Evolutionary conservation across 805 yeast genomes (phyloP).

Genomic region (Priceomyces melissophilus): DNA sequence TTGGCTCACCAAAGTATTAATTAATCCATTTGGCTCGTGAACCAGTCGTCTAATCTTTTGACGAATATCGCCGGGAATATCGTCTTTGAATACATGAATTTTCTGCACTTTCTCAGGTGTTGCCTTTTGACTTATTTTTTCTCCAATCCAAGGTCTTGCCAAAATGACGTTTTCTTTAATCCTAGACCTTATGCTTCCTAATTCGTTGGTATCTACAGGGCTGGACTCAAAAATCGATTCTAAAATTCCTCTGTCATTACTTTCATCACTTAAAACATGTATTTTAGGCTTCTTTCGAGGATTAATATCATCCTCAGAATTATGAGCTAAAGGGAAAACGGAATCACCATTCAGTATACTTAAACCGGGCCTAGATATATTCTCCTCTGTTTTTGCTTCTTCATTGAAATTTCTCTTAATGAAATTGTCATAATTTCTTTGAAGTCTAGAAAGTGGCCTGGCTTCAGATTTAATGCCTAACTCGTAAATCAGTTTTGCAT

Average conservation of each 20-base stretch:
- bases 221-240: conserved; percentile 20
- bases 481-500: conserved; percentile 58
- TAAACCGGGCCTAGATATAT: conserved; percentile 16
- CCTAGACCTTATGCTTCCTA: conserved; percentile 48
- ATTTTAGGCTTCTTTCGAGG: conserved; percentile 28
- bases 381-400: not conserved
- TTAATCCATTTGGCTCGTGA: conserved; percentile 33
- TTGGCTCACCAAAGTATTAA: conserved; percentile 45
- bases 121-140: conserved; percentile 45
- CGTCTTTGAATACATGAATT: conserved; percentile 24
- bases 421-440: conserved; percentile 42
- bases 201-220: conserved; percentile 37
- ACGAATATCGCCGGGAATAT: conserved; percentile 5
- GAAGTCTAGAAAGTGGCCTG: conserved; percentile 50
- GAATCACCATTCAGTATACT: conserved; percentile 35
- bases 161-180: conserved; percentile 61
- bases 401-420: not conserved
- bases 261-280: conserved; percentile 39
- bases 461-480: conserved; percentile 61
- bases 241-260: conserved; percentile 13
- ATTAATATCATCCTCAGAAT: not conserved
- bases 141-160: conserved; percentile 64
- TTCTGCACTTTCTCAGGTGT: conserved; percentile 28
- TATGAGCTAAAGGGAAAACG: conserved; percentile 6
- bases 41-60: conserved; percentile 39